Percentiles rank a stretch among this genome's conserved stretches.
phyloP scores from a whole-genome alignment of 2,329 filamentous ascomycete genomes.

The Akanthomyces uredinophilus region DNA sequence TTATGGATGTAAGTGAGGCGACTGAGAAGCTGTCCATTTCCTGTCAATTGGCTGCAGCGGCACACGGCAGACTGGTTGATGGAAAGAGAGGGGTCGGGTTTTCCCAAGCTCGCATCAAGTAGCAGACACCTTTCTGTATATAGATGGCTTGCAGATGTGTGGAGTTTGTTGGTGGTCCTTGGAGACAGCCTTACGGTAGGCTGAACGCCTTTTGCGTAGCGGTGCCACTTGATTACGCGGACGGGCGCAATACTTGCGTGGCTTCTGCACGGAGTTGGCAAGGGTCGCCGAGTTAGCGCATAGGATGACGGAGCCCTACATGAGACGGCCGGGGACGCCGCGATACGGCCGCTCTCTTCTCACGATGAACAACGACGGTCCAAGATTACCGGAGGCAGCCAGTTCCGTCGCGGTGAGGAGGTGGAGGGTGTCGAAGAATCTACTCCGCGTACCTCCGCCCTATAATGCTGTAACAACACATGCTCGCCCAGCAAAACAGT shows the following conservation, averaged over 20 bases:
- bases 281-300: neutral
- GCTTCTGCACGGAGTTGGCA: neutral
- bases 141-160: neutral
- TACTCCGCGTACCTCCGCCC: too few species aligned
- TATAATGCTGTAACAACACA: too few species aligned
- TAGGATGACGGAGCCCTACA: neutral
- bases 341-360: too few species aligned
- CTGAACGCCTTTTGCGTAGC: neutral
- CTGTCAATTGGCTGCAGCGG: neutral
- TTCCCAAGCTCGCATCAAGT: neutral
- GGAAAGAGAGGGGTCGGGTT: neutral
- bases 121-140: neutral
- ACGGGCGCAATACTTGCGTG: neutral
- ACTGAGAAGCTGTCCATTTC: constrained; percentile 7
- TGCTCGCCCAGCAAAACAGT: too few species aligned
- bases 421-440: too few species aligned
- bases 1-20: neutral
- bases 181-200: neutral
- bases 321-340: too few species aligned
- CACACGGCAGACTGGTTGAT: neutral
- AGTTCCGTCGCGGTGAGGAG: neutral
- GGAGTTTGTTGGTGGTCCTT: neutral
- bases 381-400: neutral
- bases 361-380: too few species aligned
- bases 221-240: neutral